Percentiles rank a stretch among this genome's conserved stretches.
Evolutionary conservation across 2,329 filamentous ascomycete species (phyloP).

Genomic region (Stenocarpella maydis): DNA sequence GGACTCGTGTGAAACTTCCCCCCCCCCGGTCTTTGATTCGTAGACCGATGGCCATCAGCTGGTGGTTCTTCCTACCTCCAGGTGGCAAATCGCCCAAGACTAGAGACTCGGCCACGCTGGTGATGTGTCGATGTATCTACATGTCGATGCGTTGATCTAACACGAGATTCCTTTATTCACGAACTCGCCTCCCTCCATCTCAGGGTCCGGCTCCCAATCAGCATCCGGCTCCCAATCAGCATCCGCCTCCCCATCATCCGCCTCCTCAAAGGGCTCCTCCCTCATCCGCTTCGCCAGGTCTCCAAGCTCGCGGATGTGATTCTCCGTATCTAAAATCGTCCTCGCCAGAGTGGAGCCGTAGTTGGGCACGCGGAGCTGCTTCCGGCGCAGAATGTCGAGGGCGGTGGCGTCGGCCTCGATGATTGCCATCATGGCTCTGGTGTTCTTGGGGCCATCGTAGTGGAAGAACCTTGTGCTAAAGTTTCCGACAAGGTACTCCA

Average conservation of each 20-base stretch:
- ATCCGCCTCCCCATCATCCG: not conserved
- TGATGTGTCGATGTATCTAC: no score
- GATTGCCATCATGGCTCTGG: not conserved
- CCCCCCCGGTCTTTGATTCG: not conserved
- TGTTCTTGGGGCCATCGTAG: not conserved
- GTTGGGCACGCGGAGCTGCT: not conserved
- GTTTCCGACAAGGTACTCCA: not conserved
- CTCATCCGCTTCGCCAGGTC: constrained; percentile 4
- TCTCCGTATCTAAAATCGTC: not conserved
- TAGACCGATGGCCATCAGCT: not conserved
- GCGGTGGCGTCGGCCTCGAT: not conserved
- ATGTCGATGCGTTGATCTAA: no score
- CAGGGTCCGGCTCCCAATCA: not conserved
- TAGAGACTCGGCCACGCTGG: not conserved
- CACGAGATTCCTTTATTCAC: not conserved
- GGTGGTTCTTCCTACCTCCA: not conserved
- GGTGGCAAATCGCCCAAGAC: no score
- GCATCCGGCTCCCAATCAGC: not conserved
- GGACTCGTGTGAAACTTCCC: not conserved
- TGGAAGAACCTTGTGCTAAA: constrained; percentile 2
- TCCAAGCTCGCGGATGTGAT: not conserved
- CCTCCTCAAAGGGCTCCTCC: not conserved
- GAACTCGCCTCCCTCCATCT: not conserved
- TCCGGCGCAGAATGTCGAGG: not conserved
- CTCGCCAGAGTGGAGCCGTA: not conserved